phyloP scores from a whole-genome alignment of 768 basidiomycete genomes.

The Dentipellis fragilis region DNA sequence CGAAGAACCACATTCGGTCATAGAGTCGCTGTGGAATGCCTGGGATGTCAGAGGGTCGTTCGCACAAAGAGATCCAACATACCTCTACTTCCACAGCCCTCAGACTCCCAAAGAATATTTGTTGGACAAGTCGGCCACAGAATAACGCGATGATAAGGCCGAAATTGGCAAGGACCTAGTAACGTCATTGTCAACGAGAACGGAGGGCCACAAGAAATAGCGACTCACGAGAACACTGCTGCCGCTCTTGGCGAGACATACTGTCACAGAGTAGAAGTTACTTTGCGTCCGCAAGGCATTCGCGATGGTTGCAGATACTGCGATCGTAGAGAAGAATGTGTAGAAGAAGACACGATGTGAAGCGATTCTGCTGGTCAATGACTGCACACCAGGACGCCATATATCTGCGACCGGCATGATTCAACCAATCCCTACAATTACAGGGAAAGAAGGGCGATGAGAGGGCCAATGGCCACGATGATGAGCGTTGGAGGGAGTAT shows the following conservation, averaged over 20 bases:
- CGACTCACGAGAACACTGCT: constrained; percentile 77
- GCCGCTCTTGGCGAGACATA: constrained; percentile 87
- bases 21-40: constrained; percentile 70
- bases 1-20: constrained; percentile 94
- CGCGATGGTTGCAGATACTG: constrained; percentile 62
- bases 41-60: not conserved
- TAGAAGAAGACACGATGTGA: constrained; percentile 66
- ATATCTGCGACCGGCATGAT: constrained; percentile 26
- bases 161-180: constrained; percentile 86
- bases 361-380: constrained; percentile 39
- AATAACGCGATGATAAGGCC: constrained; percentile 68
- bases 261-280: constrained; percentile 91
- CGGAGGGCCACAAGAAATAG: not conserved
- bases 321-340: constrained; percentile 49
- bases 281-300: constrained; percentile 76
- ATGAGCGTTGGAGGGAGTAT: not conserved
- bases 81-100: constrained; percentile 90
- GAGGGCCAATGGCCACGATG: not conserved
- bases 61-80: constrained; percentile 14
- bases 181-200: not conserved
- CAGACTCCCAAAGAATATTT: constrained; percentile 85
- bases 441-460: not conserved
- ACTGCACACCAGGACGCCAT: constrained; percentile 41
- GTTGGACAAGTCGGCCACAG: constrained; percentile 69
- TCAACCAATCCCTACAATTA: not conserved